phyloP scores from a whole-genome alignment of 202 grass and related monocot genomes.

The Dendrocalamus latiflorus region DNA sequence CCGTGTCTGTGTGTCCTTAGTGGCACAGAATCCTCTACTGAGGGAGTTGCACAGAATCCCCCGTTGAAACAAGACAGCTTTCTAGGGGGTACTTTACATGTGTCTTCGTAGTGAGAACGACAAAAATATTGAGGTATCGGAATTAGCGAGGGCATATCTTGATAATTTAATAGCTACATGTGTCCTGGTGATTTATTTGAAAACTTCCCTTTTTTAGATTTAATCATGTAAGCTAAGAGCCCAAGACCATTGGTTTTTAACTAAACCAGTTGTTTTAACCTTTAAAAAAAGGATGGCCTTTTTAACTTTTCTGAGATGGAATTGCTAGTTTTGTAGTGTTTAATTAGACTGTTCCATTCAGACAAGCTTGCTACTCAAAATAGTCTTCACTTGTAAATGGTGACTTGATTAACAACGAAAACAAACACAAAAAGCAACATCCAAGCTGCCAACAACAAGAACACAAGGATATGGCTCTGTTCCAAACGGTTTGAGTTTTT shows the following conservation, averaged over 20 bases:
- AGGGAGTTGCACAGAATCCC: slow-evolving; percentile 6
- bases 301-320: no score
- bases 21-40: slow-evolving; percentile 38
- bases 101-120: not conserved
- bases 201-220: not conserved
- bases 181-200: not conserved
- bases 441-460: not conserved
- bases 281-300: no score
- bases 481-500: no score
- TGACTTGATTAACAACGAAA: not conserved
- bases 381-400: not conserved
- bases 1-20: slow-evolving; percentile 25
- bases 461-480: not conserved
- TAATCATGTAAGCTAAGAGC: not conserved
- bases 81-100: not conserved
- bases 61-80: not conserved
- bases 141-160: not conserved
- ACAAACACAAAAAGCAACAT: not conserved
- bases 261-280: not conserved
- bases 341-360: not conserved
- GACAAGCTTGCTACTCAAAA: not conserved
- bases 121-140: not conserved
- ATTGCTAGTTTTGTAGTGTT: not conserved
- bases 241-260: not conserved
- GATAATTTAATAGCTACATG: not conserved